Conservation (phyloP, 2,329 filamentous ascomycete genomes). For the Aspergillus sojae region DNA sequence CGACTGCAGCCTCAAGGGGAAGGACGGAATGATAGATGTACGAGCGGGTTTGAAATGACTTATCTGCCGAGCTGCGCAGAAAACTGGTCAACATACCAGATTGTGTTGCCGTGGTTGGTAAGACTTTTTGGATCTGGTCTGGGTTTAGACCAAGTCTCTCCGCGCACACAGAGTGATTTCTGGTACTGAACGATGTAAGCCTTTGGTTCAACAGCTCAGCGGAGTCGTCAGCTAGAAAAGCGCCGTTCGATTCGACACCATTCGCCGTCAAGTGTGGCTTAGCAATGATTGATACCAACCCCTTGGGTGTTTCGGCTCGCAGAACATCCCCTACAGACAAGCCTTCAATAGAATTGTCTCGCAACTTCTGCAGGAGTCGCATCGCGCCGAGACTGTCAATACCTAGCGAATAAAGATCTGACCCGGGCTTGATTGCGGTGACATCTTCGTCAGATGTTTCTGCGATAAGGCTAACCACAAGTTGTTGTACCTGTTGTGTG, state of each 20-base stretch:
- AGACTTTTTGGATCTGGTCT: constrained; percentile 28
- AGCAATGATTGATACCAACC: constrained; percentile 22
- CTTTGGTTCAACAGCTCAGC: not conserved
- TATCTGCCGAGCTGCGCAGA: constrained; percentile 24
- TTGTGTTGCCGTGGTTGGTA: constrained; percentile 39
- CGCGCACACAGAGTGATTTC: constrained; percentile 21
- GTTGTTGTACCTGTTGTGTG: constrained; percentile 11
- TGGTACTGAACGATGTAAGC: constrained; percentile 21
- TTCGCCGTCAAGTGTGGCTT: constrained; percentile 5
- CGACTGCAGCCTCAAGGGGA: constrained; percentile 25
- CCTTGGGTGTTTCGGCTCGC: constrained; percentile 29
- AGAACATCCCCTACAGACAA: constrained; percentile 34
- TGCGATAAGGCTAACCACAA: constrained; percentile 21
- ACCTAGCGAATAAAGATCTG: constrained; percentile 30
- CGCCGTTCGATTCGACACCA: not conserved
- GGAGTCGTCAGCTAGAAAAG: not conserved
- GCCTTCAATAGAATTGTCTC: constrained; percentile 28
- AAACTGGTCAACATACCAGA: constrained; percentile 41
- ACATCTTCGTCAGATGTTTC: constrained; percentile 18
- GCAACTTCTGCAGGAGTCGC: constrained; percentile 34
- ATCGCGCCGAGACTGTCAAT: constrained; percentile 42
- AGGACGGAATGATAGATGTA: constrained; percentile 38
- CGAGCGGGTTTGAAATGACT: constrained; percentile 21
- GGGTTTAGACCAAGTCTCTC: constrained; percentile 20
- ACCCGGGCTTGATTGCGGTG: constrained; percentile 18